A percentile compares a stretch with the other conserved stretches of the same genome.
phyloP scores from a whole-genome alignment of 129 eudicot genomes.

The Flaveria trinervia region DNA sequence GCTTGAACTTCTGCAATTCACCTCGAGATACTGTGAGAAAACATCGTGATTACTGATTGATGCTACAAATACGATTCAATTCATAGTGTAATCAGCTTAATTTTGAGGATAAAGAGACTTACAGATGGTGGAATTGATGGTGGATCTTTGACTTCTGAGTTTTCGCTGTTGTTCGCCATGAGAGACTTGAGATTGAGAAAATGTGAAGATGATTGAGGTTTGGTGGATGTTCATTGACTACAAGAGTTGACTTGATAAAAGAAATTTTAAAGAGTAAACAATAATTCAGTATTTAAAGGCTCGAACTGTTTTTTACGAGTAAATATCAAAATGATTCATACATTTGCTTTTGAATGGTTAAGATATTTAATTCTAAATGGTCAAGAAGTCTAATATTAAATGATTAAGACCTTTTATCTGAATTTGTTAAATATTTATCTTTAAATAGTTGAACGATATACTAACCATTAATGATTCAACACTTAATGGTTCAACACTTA shows the following conservation, averaged over 20 bases:
- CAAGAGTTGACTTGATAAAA: conserved; percentile 15
- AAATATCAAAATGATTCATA: no score
- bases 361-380: no score
- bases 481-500: no score
- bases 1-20: conserved; percentile 66
- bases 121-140: conserved; percentile 34
- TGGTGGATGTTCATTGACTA: not conserved
- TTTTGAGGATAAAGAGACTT: conserved; percentile 19
- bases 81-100: not conserved
- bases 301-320: no score
- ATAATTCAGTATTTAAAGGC: no score
- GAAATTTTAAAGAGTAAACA: not conserved
- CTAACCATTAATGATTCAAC: no score
- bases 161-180: conserved; percentile 44
- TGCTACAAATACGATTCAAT: not conserved
- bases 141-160: conserved; percentile 19
- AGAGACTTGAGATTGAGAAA: not conserved
- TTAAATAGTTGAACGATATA: no score
- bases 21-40: conserved; percentile 54
- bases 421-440: no score
- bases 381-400: no score
- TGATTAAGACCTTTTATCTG: no score
- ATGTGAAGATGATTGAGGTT: conserved; percentile 13
- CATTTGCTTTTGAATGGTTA: no score
- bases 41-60: conserved; percentile 2